phyloP scores from a whole-genome alignment of 83 land plant species.

The Isoetes engelmannii region DNA sequence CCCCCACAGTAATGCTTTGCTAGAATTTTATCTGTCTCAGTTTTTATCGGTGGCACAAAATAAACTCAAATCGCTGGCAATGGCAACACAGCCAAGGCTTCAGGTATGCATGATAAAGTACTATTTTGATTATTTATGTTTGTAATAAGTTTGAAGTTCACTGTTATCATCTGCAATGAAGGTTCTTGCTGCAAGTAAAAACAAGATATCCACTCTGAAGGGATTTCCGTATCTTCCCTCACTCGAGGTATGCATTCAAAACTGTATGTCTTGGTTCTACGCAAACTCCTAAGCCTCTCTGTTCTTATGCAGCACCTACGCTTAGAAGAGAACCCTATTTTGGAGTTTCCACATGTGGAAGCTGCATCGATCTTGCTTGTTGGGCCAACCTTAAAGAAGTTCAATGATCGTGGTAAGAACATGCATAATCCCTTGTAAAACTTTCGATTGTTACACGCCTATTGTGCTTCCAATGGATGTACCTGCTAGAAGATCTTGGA shows the following conservation, averaged over 20 bases:
- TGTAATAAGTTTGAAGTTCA: neutral
- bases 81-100: constrained; percentile 92
- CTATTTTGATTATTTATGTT: neutral
- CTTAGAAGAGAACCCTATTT: constrained; percentile 91
- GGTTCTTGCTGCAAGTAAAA: constrained; percentile 98
- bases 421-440: no score
- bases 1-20: neutral
- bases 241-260: constrained; percentile 60
- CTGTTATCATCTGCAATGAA: constrained; percentile 14
- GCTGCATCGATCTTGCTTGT: constrained; percentile 83
- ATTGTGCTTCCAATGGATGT: no score
- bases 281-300: neutral
- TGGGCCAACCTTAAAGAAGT: constrained; percentile 87
- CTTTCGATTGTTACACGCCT: no score
- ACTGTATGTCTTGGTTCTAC: neutral
- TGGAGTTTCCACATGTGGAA: constrained; percentile 75
- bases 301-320: constrained; percentile 55
- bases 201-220: constrained; percentile 80
- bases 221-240: constrained; percentile 87
- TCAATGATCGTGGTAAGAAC: constrained; percentile 65
- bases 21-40: constrained; percentile 30
- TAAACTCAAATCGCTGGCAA: constrained; percentile 76
- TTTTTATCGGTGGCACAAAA: constrained; percentile 92
- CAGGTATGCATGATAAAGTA: constrained; percentile 44
- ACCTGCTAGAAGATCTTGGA: no score